Percentiles rank a stretch among this genome's conserved stretches.
Conservation (phyloP, 345 rosid species). For the Zanthoxylum bungeanum region DNA sequence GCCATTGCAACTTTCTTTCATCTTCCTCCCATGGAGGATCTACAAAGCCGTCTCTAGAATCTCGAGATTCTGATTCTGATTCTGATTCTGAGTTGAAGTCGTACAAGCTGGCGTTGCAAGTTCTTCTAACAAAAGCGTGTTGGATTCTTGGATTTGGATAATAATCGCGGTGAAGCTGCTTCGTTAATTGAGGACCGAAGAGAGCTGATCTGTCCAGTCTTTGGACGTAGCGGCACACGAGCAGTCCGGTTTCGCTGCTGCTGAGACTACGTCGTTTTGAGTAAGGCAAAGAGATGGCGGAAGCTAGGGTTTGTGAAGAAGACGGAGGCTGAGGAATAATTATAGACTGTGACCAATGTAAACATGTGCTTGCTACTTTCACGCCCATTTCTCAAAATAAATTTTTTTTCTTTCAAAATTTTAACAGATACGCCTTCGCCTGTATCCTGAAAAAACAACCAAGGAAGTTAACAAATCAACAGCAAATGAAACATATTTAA, state of each 20-base stretch:
- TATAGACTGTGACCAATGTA: constrained; percentile 61
- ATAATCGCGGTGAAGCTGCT: constrained; percentile 38
- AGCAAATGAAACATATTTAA: neutral
- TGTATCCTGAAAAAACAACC: constrained; percentile 32
- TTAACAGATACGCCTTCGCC: neutral
- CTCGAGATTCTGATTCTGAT: constrained; percentile 20
- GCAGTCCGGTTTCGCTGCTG: constrained; percentile 19
- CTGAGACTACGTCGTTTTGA: constrained; percentile 32
- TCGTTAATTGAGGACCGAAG: constrained; percentile 35
- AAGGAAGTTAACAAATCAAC: neutral
- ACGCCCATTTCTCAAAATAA: constrained; percentile 47
- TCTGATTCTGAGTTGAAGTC: too few relatives aligned
- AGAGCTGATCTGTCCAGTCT: constrained; percentile 46
- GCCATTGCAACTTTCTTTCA: constrained; percentile 67
- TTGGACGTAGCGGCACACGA: constrained; percentile 31
- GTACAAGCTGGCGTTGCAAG: constrained; percentile 55
- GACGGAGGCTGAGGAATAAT: constrained; percentile 53
- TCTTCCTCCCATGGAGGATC: constrained; percentile 34
- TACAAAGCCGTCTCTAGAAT: constrained; percentile 9
- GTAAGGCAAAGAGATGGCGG: constrained; percentile 55
- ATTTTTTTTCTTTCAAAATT: neutral
- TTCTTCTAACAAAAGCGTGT: constrained; percentile 31
- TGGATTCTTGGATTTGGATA: constrained; percentile 26
- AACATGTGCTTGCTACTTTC: constrained; percentile 51
- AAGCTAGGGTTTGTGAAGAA: constrained; percentile 58